Evolutionary conservation across 129 eudicot genomes (phyloP).

Genomic region (Helichrysum umbraculigerum): DNA sequence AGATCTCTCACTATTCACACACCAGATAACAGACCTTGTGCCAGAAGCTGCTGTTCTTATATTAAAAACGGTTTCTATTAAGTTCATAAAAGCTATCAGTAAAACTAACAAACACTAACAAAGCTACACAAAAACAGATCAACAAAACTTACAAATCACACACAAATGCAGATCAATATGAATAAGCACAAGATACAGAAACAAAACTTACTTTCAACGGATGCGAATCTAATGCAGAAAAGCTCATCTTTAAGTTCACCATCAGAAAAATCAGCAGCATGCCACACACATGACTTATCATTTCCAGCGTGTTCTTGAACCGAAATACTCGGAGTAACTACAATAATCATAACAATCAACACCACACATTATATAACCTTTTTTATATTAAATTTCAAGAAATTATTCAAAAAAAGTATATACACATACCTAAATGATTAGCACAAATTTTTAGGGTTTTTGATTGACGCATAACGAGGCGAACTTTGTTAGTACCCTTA

Average conservation of each 20-base stretch:
- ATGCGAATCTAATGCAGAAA: background rate
- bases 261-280: conserved; percentile 21
- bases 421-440: conserved; percentile 7
- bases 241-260: conserved; percentile 16
- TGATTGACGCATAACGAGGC: conserved; percentile 13
- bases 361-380: background rate
- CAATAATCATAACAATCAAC: background rate
- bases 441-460: conserved; percentile 13
- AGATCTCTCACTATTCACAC: background rate
- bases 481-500: background rate
- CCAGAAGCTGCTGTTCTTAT: background rate
- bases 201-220: conserved; percentile 7
- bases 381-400: background rate
- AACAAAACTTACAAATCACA: background rate
- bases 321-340: background rate
- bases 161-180: background rate
- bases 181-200: background rate
- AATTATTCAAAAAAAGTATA: background rate
- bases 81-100: background rate
- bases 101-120: background rate
- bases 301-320: conserved; percentile 15
- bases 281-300: conserved; percentile 21
- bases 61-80: background rate
- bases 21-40: background rate
- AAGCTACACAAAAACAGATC: background rate